Evolutionary conservation across 331 rosid species (phyloP).

Genomic region (Quercus phellos): DNA sequence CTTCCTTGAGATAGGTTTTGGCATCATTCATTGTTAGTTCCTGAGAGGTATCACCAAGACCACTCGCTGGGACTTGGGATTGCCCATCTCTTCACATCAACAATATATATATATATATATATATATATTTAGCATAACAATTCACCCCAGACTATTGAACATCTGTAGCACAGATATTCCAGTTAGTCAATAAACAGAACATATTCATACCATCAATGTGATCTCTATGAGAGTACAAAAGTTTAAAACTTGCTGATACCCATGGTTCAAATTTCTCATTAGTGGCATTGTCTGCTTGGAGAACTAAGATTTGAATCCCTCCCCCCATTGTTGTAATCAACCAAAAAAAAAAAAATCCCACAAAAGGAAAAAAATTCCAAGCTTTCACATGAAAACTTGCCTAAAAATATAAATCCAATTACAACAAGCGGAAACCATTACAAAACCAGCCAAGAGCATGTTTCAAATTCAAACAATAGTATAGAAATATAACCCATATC

Average conservation of each 20-base stretch:
- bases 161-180: slow-evolving; percentile 8
- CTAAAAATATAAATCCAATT: not conserved
- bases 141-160: slow-evolving; percentile 7
- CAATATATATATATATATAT: slow-evolving; percentile 18
- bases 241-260: not conserved
- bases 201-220: not conserved
- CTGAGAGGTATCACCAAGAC: slow-evolving; percentile 37
- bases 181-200: not conserved
- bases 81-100: slow-evolving; percentile 56
- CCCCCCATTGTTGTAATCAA: too few relatives aligned
- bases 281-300: too few relatives aligned
- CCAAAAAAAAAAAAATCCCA: not conserved
- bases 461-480: not conserved
- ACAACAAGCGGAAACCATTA: not conserved
- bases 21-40: slow-evolving; percentile 80
- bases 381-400: not conserved
- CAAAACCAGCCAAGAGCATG: not conserved
- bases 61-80: slow-evolving; percentile 48
- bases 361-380: not conserved
- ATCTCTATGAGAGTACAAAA: not conserved
- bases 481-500: not conserved
- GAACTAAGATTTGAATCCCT: too few relatives aligned
- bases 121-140: not conserved
- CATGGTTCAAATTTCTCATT: too few relatives aligned
- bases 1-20: slow-evolving; percentile 53